Conservation (phyloP, 2,329 filamentous ascomycete genomes). For the Aspergillus ruber region DNA sequence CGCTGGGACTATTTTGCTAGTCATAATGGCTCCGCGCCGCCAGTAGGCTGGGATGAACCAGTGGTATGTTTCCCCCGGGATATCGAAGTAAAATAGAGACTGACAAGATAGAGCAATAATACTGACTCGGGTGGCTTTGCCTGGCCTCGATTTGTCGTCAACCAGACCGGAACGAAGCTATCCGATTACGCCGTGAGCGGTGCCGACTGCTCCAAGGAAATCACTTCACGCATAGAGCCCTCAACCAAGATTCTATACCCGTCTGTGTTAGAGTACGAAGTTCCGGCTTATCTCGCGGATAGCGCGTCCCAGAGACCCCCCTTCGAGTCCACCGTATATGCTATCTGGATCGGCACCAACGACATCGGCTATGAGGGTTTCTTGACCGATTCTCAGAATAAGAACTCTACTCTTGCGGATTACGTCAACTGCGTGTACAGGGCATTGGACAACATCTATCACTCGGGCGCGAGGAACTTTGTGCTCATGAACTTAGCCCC, state of each 20-base stretch:
- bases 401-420: conserved; percentile 54
- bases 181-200: conserved; percentile 68
- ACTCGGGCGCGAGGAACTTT: conserved; percentile 62
- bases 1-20: conserved; percentile 57
- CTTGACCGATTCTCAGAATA: conserved; percentile 57
- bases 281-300: conserved; percentile 38
- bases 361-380: conserved; percentile 64
- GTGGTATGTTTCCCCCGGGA: conserved; percentile 26
- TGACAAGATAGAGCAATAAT: conserved; percentile 32
- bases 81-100: neutral
- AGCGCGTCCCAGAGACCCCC: conserved; percentile 37
- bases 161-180: conserved; percentile 46
- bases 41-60: conserved; percentile 51
- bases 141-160: conserved; percentile 63
- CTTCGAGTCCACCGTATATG: conserved; percentile 60
- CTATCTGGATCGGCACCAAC: conserved; percentile 76
- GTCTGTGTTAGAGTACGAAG: conserved; percentile 55
- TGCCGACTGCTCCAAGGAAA: conserved; percentile 64
- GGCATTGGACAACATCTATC: conserved; percentile 57
- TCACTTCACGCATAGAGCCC: conserved; percentile 52
- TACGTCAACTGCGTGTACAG: conserved; percentile 64
- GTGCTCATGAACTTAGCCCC: conserved; percentile 65
- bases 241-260: conserved; percentile 54
- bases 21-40: conserved; percentile 55
- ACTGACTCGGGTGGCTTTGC: conserved; percentile 60